Evolutionary conservation across 2,329 filamentous ascomycete species (phyloP).

Genomic region (Xylaria sp.): DNA sequence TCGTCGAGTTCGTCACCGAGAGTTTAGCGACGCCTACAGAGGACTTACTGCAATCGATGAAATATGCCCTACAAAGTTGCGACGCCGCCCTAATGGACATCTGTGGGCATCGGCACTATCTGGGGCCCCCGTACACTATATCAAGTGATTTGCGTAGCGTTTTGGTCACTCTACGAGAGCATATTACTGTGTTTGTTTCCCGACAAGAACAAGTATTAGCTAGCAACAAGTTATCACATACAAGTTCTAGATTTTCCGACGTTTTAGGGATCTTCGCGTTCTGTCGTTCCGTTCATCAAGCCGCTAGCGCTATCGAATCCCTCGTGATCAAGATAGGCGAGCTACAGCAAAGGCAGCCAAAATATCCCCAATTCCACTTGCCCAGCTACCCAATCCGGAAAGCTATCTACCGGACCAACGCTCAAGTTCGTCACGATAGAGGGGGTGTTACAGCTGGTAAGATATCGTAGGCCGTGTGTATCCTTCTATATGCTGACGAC

Average conservation of each 20-base stretch:
- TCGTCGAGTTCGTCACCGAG: conserved; percentile 35
- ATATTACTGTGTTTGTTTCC: conserved; percentile 53
- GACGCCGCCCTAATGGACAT: conserved; percentile 61
- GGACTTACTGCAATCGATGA: conserved; percentile 54
- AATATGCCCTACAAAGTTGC: conserved; percentile 50
- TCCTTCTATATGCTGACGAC: conserved; percentile 14
- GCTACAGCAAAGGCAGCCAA: conserved; percentile 50
- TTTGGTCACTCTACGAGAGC: conserved; percentile 48
- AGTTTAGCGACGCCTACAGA: conserved; percentile 53
- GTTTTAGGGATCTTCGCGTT: conserved; percentile 61
- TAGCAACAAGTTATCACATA: conserved; percentile 51
- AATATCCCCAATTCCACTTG: conserved; percentile 50
- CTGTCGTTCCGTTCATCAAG: conserved; percentile 59
- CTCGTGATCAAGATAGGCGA: conserved; percentile 54
- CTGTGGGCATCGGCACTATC: conserved; percentile 54
- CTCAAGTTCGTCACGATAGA: conserved; percentile 63
- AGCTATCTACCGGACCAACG: conserved; percentile 58
- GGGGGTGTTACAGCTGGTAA: conserved; percentile 61
- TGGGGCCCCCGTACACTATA: conserved; percentile 50
- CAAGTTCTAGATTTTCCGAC: conserved; percentile 54
- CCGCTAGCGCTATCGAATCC: conserved; percentile 53
- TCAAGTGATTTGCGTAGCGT: conserved; percentile 50
- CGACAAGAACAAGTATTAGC: conserved; percentile 54
- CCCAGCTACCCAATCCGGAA: conserved; percentile 62
- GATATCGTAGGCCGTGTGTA: conserved; percentile 13